Evolutionary conservation across 73 alveolate species (phyloP).

Genomic region (Paramecium pentaurelia): DNA sequence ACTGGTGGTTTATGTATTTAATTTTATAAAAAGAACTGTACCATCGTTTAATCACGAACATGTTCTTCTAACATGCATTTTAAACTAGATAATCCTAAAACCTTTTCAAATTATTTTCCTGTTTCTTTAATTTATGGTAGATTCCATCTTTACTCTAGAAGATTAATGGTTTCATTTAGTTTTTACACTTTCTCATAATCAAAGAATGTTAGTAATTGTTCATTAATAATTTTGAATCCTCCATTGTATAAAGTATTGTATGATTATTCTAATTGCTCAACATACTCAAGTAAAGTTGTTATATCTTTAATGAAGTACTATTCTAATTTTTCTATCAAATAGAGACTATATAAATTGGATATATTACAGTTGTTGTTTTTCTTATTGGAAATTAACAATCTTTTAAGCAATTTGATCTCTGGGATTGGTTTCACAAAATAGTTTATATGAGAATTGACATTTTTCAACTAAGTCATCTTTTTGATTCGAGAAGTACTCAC

Average conservation of each 20-base stretch:
- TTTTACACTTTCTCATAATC: not conserved
- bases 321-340: not conserved
- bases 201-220: not conserved
- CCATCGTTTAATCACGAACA: not conserved
- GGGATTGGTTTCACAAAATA: not conserved
- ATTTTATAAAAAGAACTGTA: not conserved
- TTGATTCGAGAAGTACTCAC: slow-evolving; percentile 20
- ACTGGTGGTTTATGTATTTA: not conserved
- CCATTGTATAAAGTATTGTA: not conserved
- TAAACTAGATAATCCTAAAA: not conserved
- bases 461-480: not conserved
- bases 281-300: not conserved
- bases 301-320: not conserved
- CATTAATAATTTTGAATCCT: not conserved
- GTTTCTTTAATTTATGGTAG: not conserved
- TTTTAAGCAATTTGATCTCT: not conserved
- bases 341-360: not conserved
- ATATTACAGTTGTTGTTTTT: not conserved
- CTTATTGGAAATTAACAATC: not conserved
- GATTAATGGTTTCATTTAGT: not conserved
- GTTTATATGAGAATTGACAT: not conserved
- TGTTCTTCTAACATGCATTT: not conserved
- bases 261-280: not conserved
- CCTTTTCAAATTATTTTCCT: not conserved
- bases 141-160: not conserved